Base-by-base conservation (phyloP, 257 asterid species). In the Solanum peruvianum region DNA sequence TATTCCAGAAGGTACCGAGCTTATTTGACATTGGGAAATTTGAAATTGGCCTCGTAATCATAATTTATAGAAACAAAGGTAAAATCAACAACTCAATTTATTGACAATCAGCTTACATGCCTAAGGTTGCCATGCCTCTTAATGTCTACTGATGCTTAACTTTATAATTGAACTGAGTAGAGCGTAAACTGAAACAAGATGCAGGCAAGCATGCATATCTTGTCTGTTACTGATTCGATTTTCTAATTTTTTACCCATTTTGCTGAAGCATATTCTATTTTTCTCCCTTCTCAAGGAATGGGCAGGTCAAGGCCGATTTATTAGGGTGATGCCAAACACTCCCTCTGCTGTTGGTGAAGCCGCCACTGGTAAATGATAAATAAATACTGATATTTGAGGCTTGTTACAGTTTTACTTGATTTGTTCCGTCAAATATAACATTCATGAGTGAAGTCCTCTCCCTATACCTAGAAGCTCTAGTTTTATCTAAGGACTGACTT, bases 321-420 rank as follows among this genome's bases (percentile, higher is more conserved):
- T 94, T 49, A 90, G 98, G 90, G 98, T 95, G 81, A 94, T 95
- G 97, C 99, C 99, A 52, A 95, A 97, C 90, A 95, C 99, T 87
- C 98, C 98, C 14, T 96, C 98, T 85, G 92, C 99, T 62, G 95
- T 97, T 84, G 99, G 98, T 41, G 91, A 89, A 71, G 99, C 98
- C 11, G 98, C 98, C 14, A 94, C 98, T 70, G 99, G 98, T 97
- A 92, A 31, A 31, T 81, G 69, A 78, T 56, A 60, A 81, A 81
- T 49, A 49, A 49, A 49, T 81, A 49, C 45, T 81, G 69, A 81
- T 49, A 31, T 18, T 81, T 81, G 69, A 81, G 11, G 66, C 85
- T n/a, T 20, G 69, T 85, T 39, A 56, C 41, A 14, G 70, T 84
- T 67, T 56, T 49, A 29, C 69, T 81, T 49, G 85, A 81, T 81